Conservation (phyloP, 2,329 filamentous ascomycete species). For the Phyllosticta citriasiana region DNA sequence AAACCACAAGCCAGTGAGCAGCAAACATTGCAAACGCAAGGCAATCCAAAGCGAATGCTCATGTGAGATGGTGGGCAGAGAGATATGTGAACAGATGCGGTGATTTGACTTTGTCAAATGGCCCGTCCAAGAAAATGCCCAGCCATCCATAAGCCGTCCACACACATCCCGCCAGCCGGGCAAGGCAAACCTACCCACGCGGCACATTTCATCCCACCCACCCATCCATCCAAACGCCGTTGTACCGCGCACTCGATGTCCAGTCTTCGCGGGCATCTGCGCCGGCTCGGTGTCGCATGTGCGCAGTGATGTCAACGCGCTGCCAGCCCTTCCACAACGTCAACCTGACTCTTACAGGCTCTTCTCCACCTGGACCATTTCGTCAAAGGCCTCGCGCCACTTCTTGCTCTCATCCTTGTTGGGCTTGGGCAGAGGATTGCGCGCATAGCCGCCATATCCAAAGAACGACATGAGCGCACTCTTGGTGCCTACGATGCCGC, state of each 20-base stretch:
- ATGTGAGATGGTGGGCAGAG: not conserved
- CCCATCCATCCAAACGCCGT: not conserved
- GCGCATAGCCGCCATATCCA: constrained; percentile 54
- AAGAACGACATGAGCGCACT: constrained; percentile 51
- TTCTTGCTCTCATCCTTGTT: constrained; percentile 31
- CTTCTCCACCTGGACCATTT: constrained; percentile 35
- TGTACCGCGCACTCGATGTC: not conserved
- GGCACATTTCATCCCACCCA: not conserved
- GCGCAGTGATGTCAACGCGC: not conserved
- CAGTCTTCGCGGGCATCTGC: not conserved
- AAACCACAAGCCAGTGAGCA: not conserved
- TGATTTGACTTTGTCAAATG: not conserved
- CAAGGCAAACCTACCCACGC: not conserved
- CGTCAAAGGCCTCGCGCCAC: constrained; percentile 35
- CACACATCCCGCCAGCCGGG: not conserved
- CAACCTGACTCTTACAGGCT: constrained; percentile 8
- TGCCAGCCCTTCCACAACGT: not conserved
- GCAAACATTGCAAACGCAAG: not conserved
- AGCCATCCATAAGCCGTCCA: not conserved
- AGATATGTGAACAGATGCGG: not conserved
- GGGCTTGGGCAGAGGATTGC: constrained; percentile 47
- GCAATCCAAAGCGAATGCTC: not conserved
- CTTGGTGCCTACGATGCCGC: constrained; percentile 61
- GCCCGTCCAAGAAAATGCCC: no score
- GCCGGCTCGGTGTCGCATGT: not conserved